Percentiles rank a stretch among this genome's conserved stretches.
Conservation (phyloP, 2,329 filamentous ascomycete species). For the Trichoderma endophyticum region DNA sequence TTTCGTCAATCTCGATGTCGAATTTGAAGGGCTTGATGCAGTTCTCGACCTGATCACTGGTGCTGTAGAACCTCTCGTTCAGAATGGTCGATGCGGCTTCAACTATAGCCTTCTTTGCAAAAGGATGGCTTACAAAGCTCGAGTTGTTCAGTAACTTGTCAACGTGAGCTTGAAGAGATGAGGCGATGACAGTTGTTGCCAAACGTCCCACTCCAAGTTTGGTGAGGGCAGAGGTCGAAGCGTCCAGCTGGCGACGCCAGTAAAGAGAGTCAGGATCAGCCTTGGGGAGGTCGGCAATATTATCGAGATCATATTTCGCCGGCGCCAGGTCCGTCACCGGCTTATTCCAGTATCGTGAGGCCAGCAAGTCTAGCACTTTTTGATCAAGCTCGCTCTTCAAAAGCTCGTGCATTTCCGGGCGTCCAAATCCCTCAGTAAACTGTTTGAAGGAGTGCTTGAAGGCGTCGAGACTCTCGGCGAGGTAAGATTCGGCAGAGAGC, state of each 20-base stretch:
- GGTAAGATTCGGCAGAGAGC: slow-evolving; percentile 90
- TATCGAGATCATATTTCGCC: slow-evolving; percentile 64
- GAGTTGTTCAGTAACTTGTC: slow-evolving; percentile 75
- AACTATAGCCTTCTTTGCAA: slow-evolving; percentile 86
- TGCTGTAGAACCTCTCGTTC: slow-evolving; percentile 93
- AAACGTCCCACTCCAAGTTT: slow-evolving; percentile 91
- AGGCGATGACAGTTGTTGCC: slow-evolving; percentile 86
- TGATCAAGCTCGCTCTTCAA: slow-evolving; percentile 93
- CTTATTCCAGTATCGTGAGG: slow-evolving; percentile 95
- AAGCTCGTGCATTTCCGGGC: slow-evolving; percentile 82
- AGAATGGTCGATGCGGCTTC: slow-evolving; percentile 87
- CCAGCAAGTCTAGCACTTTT: slow-evolving; percentile 86
- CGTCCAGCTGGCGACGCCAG: slow-evolving; percentile 93
- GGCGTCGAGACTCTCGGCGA: slow-evolving; percentile 88
- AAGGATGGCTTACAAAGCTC: slow-evolving; percentile 86
- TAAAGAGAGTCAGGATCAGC: slow-evolving; percentile 81
- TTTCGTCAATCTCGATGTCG: slow-evolving; percentile 89
- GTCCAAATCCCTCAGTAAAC: slow-evolving; percentile 85
- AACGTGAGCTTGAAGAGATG: slow-evolving; percentile 80
- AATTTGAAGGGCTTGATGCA: slow-evolving; percentile 99
- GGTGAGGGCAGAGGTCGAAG: slow-evolving; percentile 83
- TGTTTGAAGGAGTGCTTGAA: slow-evolving; percentile 99
- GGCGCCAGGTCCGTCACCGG: slow-evolving; percentile 79
- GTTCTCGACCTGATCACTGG: slow-evolving; percentile 95
- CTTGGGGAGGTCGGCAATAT: slow-evolving; percentile 74